Conservation (phyloP, 495 filamentous ascomycete genomes). For the Penicillium angulare region DNA sequence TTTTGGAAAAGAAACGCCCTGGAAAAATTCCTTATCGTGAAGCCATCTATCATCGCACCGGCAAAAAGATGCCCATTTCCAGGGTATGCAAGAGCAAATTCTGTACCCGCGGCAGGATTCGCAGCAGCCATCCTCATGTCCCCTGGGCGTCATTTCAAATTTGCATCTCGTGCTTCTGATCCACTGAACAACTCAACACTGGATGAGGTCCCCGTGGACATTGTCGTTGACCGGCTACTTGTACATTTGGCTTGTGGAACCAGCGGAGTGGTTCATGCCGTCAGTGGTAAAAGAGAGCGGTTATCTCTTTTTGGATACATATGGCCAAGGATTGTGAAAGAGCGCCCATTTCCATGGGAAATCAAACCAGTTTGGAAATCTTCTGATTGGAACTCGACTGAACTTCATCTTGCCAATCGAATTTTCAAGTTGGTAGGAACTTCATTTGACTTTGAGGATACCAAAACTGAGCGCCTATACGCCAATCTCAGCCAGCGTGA, state of each 20-base stretch:
- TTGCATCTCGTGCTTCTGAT: background rate
- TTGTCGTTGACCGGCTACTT: constrained; percentile 15
- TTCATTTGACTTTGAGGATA: constrained; percentile 12
- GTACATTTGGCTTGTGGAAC: constrained; percentile 16
- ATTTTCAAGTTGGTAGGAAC: constrained; percentile 14
- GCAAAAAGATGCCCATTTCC: constrained; percentile 7
- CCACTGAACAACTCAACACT: background rate
- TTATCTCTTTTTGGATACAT: background rate
- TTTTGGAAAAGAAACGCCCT: background rate
- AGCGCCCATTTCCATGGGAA: constrained; percentile 11
- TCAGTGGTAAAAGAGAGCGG: constrained; percentile 3
- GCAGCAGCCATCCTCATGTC: background rate
- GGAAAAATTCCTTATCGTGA: constrained; percentile 13
- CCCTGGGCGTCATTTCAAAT: background rate
- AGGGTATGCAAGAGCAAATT: constrained; percentile 6
- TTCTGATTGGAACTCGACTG: constrained; percentile 11
- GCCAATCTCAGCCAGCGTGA: background rate
- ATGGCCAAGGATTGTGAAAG: background rate
- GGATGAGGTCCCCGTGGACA: constrained; percentile 25
- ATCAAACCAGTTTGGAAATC: constrained; percentile 1
- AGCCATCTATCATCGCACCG: constrained; percentile 16
- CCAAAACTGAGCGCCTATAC: background rate
- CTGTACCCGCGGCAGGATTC: constrained; percentile 3
- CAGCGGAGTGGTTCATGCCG: constrained; percentile 12
- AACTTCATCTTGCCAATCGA: constrained; percentile 3